Evolutionary conservation across 2,329 filamentous ascomycete genomes (phyloP).

Genomic region (Colletotrichum siamense): DNA sequence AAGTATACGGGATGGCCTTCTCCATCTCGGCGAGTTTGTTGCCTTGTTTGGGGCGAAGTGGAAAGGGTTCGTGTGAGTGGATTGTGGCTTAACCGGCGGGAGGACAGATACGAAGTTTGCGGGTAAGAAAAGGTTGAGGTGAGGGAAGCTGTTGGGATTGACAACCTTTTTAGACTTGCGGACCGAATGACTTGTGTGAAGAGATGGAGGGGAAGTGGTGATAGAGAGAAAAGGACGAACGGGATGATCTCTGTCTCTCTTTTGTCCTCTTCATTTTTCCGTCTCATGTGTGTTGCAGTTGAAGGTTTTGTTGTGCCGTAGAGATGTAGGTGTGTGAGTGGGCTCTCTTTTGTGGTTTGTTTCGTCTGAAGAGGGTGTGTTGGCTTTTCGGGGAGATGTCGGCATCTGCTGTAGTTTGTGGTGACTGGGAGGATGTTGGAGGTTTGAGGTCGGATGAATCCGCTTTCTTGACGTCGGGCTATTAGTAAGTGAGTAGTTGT

Average conservation of each 20-base stretch:
- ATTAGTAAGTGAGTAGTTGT: neutral
- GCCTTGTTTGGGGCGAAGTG: neutral
- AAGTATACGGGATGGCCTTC: neutral
- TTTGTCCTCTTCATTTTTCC: neutral
- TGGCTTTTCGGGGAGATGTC: neutral
- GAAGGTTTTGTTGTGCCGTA: neutral
- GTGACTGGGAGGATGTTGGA: fast-evolving
- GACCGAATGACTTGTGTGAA: neutral
- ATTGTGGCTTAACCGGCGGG: neutral
- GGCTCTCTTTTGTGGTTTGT: neutral
- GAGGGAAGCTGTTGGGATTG: neutral
- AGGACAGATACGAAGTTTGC: neutral
- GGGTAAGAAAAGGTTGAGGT: neutral
- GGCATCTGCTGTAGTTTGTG: neutral
- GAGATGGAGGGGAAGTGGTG: neutral
- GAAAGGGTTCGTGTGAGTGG: neutral
- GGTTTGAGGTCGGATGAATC: neutral
- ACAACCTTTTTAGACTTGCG: neutral
- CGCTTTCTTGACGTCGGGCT: neutral
- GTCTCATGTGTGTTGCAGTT: constrained; percentile 10
- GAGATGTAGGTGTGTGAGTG: neutral
- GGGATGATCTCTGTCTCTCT: neutral
- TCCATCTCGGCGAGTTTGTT: neutral
- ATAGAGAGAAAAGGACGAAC: neutral
- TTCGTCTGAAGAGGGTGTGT: constrained; percentile 4